Evolutionary conservation across 164 flowering plant genomes (phyloP), one percentile per base, ranked within the genome.

Genomic region (Vitis rupestris): DNA sequence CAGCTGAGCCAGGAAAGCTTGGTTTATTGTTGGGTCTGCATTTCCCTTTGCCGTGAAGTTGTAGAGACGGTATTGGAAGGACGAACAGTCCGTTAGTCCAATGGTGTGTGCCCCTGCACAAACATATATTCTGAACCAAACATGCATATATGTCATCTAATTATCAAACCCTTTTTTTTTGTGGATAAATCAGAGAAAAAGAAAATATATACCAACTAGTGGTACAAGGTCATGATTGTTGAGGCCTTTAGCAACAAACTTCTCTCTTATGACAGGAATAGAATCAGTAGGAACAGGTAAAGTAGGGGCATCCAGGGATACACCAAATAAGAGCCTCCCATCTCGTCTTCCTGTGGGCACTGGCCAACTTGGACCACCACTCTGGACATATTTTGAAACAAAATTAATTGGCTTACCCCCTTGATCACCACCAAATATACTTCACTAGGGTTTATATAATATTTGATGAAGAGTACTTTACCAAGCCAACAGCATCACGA

Each of bases 291-390:
- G 90, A 23, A 87, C 76, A 12, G 91, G 97, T 51, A 91, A 74
- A 49, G 74, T 89, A 14, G 81, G 56, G 70, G 82, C 88, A 50
- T 85, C 80, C 10, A 89, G 73, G 12, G 87, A 67, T 9, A 63
- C 19, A 17, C 17, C 27, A 10, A 23, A 23, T 23, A 81, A 12
- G 97, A 91, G 13, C 52, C 86, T 75, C 9, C 97, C 93, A 72
- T 91, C 93, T 78, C 82, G 78, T 78, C 94, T 81, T 19, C 97
- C 94, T 0, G 87, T 83, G 0, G 92, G 97, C 31, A 89, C 91
- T 31, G 71, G 19, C 94, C 92, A 89, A 65, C 82, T 86, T 69
- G 90, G 88, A 4, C 92, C 94, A 3, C 82, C 76, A 65, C 85
- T 88, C 96, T 88, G 19, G 2, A 1, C 44, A 31, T 31, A 31